Base-by-base conservation (phyloP, 169 alveolate species). In the Plasmodium knowlesi region DNA sequence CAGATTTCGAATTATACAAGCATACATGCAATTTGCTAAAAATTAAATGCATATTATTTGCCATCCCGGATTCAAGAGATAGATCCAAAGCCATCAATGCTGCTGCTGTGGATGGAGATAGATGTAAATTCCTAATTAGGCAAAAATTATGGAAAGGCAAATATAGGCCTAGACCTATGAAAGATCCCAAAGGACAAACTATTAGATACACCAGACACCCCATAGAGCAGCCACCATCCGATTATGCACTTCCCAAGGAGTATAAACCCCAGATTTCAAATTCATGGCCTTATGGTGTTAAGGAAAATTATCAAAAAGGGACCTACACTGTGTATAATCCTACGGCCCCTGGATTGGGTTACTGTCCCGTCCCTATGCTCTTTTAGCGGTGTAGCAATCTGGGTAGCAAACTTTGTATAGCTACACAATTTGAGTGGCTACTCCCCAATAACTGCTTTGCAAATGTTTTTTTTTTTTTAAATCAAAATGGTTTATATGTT, bases 11-110 rank as follows among this genome's bases (percentile, higher is more conserved):
- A 82, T 95, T 97, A 41, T 97, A 97, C 84, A 95, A 95, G 85
- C 97, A 96, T 80, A 96, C 95, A n/a, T 97, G 98, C 95, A 82
- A 95, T 71, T 53, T 95, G 10, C 70, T 95, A 97, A 97, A 96
- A 82, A 89, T 97, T 10, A 97, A 96, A 73, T 96, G 97, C 86
- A 97, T 97, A 3, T 95, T 92, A 67, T 97, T 97, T 93, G 97
- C 98, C 32, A 96, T 95, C 25, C 98, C 98, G 1, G 98, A 97
- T 94, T 97, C 98, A 34, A 93, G 98, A 89, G 97, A 96, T 94
- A 73, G 98, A 72, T 90, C 98, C 67, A 93, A 96, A 96, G 97
- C 98, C 22, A 92, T 96, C 34, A 97, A 96, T 82, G 94, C 97
- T 12, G 96, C 96, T 30, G 98, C 97, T 16, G 96, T 97, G 34